Conservation (phyloP, 208 protist genomes). For the Acanthamoeba pearcei region DNA sequence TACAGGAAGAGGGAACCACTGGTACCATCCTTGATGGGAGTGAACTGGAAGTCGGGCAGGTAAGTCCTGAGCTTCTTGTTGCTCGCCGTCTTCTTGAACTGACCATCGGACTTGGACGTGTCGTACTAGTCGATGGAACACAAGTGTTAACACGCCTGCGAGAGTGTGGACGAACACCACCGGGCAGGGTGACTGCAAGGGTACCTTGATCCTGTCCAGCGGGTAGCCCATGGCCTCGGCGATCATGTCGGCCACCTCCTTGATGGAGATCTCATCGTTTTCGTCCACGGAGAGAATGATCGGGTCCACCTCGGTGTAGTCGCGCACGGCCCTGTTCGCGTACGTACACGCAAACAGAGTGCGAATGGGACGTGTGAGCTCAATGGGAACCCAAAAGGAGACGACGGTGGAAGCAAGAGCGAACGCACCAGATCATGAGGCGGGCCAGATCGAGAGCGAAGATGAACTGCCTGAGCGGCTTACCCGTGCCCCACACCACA, state of each 20-base stretch:
- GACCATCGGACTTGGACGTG: slow-evolving; percentile 94
- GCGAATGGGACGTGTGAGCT: too few relatives aligned
- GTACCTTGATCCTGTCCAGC: slow-evolving; percentile 85
- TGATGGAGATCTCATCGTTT: slow-evolving; percentile 93
- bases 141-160: neutral
- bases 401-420: neutral
- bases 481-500: slow-evolving; percentile 93
- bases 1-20: neutral
- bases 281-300: slow-evolving; percentile 95
- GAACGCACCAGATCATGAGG: slow-evolving; percentile 89
- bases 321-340: slow-evolving; percentile 54
- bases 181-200: neutral
- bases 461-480: slow-evolving; percentile 96
- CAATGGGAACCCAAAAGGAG: neutral
- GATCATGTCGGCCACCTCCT: slow-evolving; percentile 90
- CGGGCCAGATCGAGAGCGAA: slow-evolving; percentile 92
- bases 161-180: too few relatives aligned
- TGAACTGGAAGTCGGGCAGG: slow-evolving; percentile 93
- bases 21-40: slow-evolving; percentile 89
- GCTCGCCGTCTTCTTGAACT: slow-evolving; percentile 95
- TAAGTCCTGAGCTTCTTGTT: slow-evolving; percentile 93
- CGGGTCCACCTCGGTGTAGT: slow-evolving; percentile 91
- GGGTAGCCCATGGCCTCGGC: slow-evolving; percentile 92
- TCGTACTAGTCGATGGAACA: slow-evolving; percentile 87
- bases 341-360: too few relatives aligned